These are phyloP conservation scores for Fraxinus latifolia DNA, from an alignment of 305 asterid species.

Conservation along the genomic window DNA sequence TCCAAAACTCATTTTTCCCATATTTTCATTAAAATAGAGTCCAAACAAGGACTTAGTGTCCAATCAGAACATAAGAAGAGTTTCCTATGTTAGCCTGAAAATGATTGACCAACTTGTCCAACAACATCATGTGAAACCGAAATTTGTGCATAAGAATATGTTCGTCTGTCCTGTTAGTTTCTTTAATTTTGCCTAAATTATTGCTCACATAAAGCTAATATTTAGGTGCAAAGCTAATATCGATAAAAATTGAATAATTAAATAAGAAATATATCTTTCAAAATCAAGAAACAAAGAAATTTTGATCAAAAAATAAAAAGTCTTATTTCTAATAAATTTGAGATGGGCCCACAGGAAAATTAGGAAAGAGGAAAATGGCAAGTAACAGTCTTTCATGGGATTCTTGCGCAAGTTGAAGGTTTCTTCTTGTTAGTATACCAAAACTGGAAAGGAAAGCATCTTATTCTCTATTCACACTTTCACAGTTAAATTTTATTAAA, in stretches of 20 bases:
- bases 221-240: no score
- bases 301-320: background rate
- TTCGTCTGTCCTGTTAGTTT: background rate
- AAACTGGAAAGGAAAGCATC: background rate
- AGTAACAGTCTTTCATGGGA: background rate
- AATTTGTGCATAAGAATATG: conserved; percentile 10
- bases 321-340: background rate
- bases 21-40: background rate
- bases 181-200: background rate
- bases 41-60: background rate
- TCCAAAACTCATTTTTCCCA: no score
- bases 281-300: background rate
- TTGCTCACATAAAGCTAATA: background rate
- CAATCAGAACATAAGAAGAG: background rate
- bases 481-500: background rate
- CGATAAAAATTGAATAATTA: background rate
- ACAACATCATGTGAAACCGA: conserved; percentile 7
- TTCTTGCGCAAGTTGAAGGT: background rate
- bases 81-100: background rate
- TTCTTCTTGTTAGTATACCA: background rate
- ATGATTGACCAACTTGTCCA: conserved; percentile 4
- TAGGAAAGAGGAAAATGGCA: background rate
- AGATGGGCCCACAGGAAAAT: background rate
- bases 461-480: background rate
- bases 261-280: background rate